A percentile compares a stretch with the other conserved stretches of the same genome.
Evolutionary conservation across 768 basidiomycete species (phyloP).

Genomic region (Sporobolomyces pararoseus): DNA sequence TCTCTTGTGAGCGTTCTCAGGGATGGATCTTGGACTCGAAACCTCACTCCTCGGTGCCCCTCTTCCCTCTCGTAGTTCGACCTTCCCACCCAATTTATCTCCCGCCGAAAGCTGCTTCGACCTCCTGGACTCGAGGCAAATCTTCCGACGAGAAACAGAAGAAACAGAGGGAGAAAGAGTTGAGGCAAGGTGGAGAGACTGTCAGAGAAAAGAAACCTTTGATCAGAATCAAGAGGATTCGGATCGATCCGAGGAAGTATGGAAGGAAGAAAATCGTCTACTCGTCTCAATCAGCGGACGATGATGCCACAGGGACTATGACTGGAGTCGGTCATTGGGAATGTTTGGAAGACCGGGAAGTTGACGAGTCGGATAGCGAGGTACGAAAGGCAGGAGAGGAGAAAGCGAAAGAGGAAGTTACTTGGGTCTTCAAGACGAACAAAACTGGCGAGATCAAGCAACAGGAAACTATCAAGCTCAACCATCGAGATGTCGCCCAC

Average conservation of each 20-base stretch:
- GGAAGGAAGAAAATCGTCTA: slow-evolving; percentile 29
- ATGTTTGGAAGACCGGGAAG: no score
- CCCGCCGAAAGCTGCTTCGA: slow-evolving; percentile 22
- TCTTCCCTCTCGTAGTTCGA: slow-evolving; percentile 37
- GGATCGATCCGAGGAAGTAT: slow-evolving; percentile 37
- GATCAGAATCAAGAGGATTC: slow-evolving; percentile 23
- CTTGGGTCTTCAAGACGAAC: slow-evolving; percentile 34
- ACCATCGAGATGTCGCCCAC: not conserved
- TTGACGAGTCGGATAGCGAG: slow-evolving; percentile 3
- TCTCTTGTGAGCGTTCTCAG: slow-evolving; percentile 5
- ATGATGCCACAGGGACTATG: not conserved
- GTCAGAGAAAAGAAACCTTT: not conserved
- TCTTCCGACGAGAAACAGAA: not conserved
- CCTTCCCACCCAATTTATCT: slow-evolving; percentile 31
- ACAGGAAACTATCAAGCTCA: slow-evolving; percentile 23
- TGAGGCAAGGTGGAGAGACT: not conserved
- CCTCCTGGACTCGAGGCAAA: slow-evolving; percentile 33
- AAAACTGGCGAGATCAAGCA: slow-evolving; percentile 22
- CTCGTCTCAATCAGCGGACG: not conserved
- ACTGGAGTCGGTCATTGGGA: slow-evolving; percentile 31
- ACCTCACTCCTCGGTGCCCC: slow-evolving; percentile 2
- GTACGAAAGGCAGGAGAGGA: not conserved
- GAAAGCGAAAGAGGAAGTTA: slow-evolving; percentile 8
- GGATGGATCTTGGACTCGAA: slow-evolving; percentile 40
- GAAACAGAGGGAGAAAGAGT: slow-evolving; percentile 20